Evolutionary conservation across 441 rosid species (phyloP).

Genomic region (Adansonia grandidieri): DNA sequence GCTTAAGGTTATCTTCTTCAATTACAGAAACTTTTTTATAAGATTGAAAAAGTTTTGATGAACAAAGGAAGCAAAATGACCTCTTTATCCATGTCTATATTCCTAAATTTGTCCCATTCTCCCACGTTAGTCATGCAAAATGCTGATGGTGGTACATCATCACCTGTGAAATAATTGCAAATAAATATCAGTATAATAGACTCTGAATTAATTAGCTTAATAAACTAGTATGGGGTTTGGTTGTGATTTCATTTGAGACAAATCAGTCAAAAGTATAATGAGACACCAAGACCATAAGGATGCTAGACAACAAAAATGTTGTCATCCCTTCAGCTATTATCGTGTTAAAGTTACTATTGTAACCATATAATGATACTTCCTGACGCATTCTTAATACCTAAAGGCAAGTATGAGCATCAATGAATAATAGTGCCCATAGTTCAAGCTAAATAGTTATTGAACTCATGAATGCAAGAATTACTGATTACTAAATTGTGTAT

Average conservation of each 20-base stretch:
- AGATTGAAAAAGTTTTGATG: slow-evolving; percentile 16
- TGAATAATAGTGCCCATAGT: not conserved
- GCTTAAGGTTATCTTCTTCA: not conserved
- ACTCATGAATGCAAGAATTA: not conserved
- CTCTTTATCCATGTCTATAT: slow-evolving; percentile 96
- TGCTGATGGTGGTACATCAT: slow-evolving; percentile 78
- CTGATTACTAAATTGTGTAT: not conserved
- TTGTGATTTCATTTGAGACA: not conserved
- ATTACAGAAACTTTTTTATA: slow-evolving; percentile 13
- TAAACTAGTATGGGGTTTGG: not conserved
- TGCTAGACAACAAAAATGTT: not conserved
- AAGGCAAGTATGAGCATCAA: not conserved
- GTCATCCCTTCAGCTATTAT: not conserved
- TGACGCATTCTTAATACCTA: not conserved
- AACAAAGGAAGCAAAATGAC: slow-evolving; percentile 41
- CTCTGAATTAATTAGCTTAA: not conserved
- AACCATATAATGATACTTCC: not conserved
- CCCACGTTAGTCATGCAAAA: slow-evolving; percentile 69
- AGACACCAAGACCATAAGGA: not conserved
- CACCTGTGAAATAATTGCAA: slow-evolving; percentile 58
- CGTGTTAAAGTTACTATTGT: not conserved
- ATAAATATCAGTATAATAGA: slow-evolving; percentile 19
- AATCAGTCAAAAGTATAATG: not conserved
- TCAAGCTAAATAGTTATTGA: not conserved
- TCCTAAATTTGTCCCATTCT: slow-evolving; percentile 91